These are phyloP conservation scores for Cyclostephanos invisitatus DNA, from an alignment of 108 stramenopile genomes.

Conservation along the genomic window DNA sequence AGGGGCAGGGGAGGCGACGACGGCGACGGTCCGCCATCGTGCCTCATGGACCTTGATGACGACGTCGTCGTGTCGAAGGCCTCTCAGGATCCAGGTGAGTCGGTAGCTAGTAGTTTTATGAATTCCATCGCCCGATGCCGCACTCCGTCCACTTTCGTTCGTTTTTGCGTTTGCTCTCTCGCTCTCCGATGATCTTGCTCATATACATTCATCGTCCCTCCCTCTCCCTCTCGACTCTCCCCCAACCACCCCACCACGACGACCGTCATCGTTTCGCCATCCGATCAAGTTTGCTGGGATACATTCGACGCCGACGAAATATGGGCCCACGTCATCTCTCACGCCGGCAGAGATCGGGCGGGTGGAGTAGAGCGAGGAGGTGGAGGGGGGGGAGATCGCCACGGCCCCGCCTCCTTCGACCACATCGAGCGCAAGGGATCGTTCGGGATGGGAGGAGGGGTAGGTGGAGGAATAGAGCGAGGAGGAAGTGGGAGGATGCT, in stretches of 20 bases:
- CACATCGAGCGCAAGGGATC: not conserved
- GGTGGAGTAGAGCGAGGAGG: constrained; percentile 24
- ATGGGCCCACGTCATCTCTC: constrained; percentile 53
- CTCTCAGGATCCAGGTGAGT: constrained; percentile 73
- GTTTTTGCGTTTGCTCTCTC: constrained; percentile 9
- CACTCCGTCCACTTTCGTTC: not conserved
- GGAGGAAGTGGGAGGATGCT: not conserved
- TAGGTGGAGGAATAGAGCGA: not conserved
- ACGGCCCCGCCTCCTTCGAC: not conserved
- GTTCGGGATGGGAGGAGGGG: not conserved
- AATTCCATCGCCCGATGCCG: no score
- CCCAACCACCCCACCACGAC: not conserved
- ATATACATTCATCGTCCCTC: not conserved
- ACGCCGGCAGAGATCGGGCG: not conserved
- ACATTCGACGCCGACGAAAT: constrained; percentile 80
- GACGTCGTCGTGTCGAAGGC: constrained; percentile 39
- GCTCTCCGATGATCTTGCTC: not conserved
- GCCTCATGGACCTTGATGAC: constrained; percentile 56
- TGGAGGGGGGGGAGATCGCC: constrained; percentile 17
- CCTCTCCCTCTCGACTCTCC: not conserved
- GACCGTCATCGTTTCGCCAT: not conserved
- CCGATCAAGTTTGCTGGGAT: constrained; percentile 75
- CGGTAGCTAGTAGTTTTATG: constrained; percentile 6
- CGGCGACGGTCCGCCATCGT: constrained; percentile 36
- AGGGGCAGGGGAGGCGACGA: constrained; percentile 44